Evolutionary conservation across 306 rosid species (phyloP).

Genomic region (Gynostemma pentaphyllum): DNA sequence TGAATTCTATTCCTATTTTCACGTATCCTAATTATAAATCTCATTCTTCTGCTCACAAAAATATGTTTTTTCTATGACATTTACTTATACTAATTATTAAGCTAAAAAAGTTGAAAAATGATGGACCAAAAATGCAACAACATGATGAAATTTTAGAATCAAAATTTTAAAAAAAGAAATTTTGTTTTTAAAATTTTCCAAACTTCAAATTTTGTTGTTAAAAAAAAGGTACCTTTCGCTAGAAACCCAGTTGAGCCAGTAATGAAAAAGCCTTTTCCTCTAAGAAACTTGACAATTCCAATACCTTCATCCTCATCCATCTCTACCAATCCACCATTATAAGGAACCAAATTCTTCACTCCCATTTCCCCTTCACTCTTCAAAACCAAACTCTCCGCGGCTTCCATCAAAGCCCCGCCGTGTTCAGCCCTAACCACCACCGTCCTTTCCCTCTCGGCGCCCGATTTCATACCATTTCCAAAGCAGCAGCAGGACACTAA

Average conservation of each 20-base stretch:
- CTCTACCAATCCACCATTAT: conserved; percentile 32
- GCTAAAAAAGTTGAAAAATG: too few relatives aligned
- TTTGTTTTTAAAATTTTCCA: too few relatives aligned
- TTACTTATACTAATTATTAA: too few relatives aligned
- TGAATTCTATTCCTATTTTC: too few relatives aligned
- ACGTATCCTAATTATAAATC: too few relatives aligned
- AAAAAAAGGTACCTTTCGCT: conserved; percentile 49
- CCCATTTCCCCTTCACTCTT: conserved; percentile 31
- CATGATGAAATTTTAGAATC: too few relatives aligned
- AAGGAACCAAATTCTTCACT: conserved; percentile 57
- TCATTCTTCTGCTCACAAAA: too few relatives aligned
- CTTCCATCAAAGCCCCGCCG: conserved; percentile 33
- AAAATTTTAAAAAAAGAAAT: too few relatives aligned
- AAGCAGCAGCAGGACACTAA: conserved; percentile 39
- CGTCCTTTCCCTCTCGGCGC: conserved; percentile 31
- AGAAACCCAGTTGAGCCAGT: conserved; percentile 96
- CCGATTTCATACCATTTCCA: conserved; percentile 42
- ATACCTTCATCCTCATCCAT: conserved; percentile 44
- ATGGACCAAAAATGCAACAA: too few relatives aligned
- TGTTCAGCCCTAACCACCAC: conserved; percentile 31
- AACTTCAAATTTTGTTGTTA: neutral
- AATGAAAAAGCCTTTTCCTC: conserved; percentile 62
- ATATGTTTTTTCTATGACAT: too few relatives aligned
- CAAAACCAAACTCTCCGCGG: conserved; percentile 53
- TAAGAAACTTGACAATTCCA: conserved; percentile 71